A percentile compares a stretch with the other conserved stretches of the same genome.
These are phyloP conservation scores for Rhizopogon salebrosus DNA, from an alignment of 768 basidiomycete genomes.

Conservation along the genomic window DNA sequence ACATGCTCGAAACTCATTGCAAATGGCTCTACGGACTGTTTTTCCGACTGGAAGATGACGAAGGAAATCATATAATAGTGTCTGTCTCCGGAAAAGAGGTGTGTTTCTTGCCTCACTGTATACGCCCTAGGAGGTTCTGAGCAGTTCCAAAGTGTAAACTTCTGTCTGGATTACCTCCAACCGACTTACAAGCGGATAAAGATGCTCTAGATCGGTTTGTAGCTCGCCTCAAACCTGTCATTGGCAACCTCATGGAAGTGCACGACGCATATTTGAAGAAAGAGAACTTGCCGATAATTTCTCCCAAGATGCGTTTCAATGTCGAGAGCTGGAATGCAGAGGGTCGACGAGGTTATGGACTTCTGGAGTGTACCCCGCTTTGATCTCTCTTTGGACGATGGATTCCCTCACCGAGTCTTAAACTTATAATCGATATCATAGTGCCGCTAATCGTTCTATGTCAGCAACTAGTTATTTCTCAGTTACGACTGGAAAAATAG, in stretches of 20 bases:
- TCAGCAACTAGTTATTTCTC: background rate
- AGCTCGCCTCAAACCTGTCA: constrained; percentile 36
- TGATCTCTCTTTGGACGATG: background rate
- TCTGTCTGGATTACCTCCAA: constrained; percentile 16
- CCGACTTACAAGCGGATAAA: constrained; percentile 37
- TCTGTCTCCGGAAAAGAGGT: constrained; percentile 47
- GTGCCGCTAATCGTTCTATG: background rate
- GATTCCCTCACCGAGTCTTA: background rate
- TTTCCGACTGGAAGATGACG: constrained; percentile 47
- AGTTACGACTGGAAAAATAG: too few species aligned
- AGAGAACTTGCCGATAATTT: constrained; percentile 14
- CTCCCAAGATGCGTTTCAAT: constrained; percentile 22
- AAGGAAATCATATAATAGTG: constrained; percentile 36
- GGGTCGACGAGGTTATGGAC: constrained; percentile 15
- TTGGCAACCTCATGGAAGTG: constrained; percentile 43
- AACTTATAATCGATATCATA: background rate
- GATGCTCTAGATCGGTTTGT: constrained; percentile 33
- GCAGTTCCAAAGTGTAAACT: background rate
- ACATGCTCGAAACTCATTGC: constrained; percentile 46
- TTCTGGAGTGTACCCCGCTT: constrained; percentile 14
- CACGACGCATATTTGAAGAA: constrained; percentile 27
- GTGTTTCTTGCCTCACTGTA: constrained; percentile 2
- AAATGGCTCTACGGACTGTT: constrained; percentile 44
- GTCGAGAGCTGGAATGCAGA: constrained; percentile 25
- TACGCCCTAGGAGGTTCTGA: background rate